Evolutionary conservation across 2,329 filamentous ascomycete species (phyloP).

Genomic region (Microascus cirrosus): DNA sequence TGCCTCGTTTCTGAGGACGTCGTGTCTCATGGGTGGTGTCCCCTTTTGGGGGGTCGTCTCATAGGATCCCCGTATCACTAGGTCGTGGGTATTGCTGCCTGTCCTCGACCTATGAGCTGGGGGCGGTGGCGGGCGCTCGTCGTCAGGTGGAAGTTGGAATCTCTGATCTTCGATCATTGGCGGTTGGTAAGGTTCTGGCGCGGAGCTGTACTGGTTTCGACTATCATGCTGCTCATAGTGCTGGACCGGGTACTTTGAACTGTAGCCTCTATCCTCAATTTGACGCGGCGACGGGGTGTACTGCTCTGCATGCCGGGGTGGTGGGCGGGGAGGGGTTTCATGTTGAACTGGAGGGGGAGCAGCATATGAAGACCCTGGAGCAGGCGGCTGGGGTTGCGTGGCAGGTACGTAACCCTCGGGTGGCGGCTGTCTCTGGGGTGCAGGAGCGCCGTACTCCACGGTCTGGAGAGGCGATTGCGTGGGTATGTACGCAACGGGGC

Average conservation of each 20-base stretch:
- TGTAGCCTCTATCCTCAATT: conserved; percentile 25
- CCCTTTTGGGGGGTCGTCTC: conserved; percentile 30
- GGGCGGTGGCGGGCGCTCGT: conserved; percentile 41
- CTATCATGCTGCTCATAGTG: conserved; percentile 23
- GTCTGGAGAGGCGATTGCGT: conserved; percentile 42
- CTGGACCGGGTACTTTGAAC: conserved; percentile 21
- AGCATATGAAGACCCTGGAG: conserved; percentile 11
- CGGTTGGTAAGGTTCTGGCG: conserved; percentile 4
- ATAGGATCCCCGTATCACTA: conserved; percentile 15
- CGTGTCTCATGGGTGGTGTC: conserved; percentile 41
- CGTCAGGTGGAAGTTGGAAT: conserved; percentile 19
- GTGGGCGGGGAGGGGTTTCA: conserved; percentile 6
- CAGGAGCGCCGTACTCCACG: conserved; percentile 30
- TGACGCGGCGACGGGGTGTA: conserved; percentile 21
- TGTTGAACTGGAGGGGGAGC: conserved; percentile 16
- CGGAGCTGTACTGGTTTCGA: conserved; percentile 20
- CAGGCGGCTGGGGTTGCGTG: not conserved
- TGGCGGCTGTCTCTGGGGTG: conserved; percentile 8
- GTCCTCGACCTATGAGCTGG: conserved; percentile 36
- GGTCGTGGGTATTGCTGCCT: conserved; percentile 1
- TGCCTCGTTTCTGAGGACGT: conserved; percentile 45
- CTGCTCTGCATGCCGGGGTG: conserved; percentile 19
- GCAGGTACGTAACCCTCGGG: not conserved
- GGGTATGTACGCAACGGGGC: conserved; percentile 28
- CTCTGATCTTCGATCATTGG: conserved; percentile 3